Conservation (phyloP, 1,284 basidiomycete species). For the Ceratobasidium theobromae region DNA sequence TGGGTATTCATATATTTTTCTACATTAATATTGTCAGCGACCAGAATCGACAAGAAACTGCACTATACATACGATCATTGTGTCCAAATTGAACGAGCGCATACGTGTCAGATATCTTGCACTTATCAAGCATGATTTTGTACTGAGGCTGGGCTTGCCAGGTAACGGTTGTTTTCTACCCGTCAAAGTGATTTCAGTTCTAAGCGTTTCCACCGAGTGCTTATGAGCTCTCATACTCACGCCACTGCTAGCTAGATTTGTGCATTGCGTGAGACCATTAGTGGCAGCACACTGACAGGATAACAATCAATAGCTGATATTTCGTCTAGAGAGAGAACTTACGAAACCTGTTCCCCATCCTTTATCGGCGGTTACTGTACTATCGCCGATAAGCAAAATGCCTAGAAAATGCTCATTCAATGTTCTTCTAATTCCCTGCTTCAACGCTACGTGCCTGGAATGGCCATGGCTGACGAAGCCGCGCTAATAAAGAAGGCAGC, state of each 20-base stretch:
- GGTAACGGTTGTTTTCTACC: conserved; percentile 27
- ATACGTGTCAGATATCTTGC: conserved; percentile 26
- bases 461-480: conserved; percentile 12
- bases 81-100: conserved; percentile 21
- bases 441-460: background rate
- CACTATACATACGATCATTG: conserved; percentile 19
- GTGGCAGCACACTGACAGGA: conserved; percentile 12
- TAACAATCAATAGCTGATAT: background rate
- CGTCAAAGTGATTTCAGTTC: background rate
- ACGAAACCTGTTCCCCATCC: conserved; percentile 29
- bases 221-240: background rate
- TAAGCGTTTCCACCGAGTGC: background rate
- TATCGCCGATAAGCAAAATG: conserved; percentile 19
- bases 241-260: conserved; percentile 22
- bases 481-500: background rate
- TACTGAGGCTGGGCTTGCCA: conserved; percentile 29
- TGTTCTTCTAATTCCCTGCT: background rate
- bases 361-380: conserved; percentile 18
- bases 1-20: conserved; percentile 19
- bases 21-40: background rate
- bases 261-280: conserved; percentile 22
- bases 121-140: conserved; percentile 7
- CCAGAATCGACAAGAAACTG: too few relatives aligned
- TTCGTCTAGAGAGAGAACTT: background rate
- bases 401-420: background rate